phyloP scores from a whole-genome alignment of 2,329 filamentous ascomycete genomes.

The Phyllosticta citriasiana region DNA sequence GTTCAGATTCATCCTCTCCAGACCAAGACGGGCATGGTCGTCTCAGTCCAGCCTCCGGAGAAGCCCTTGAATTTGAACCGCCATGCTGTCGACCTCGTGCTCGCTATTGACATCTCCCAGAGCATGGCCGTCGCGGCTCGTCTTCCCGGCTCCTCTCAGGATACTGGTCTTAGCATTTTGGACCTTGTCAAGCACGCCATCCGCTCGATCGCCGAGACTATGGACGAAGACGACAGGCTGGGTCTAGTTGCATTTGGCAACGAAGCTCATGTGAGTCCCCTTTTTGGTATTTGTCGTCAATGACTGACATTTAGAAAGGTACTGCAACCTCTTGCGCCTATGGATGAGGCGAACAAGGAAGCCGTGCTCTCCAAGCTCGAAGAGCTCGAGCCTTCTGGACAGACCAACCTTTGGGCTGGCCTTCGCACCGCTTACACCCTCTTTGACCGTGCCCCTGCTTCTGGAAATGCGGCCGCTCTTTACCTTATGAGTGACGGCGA shows the following conservation, averaged over 20 bases:
- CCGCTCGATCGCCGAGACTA: conserved; percentile 46
- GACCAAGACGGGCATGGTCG: conserved; percentile 31
- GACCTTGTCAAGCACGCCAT: conserved; percentile 53
- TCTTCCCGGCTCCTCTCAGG: conserved; percentile 33
- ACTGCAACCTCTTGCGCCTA: background rate
- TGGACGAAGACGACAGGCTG: conserved; percentile 45
- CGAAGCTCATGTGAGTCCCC: conserved; percentile 23
- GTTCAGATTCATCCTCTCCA: conserved; percentile 8
- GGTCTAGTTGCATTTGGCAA: conserved; percentile 48
- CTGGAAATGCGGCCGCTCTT: conserved; percentile 15
- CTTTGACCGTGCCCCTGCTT: background rate
- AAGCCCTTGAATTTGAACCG: conserved; percentile 21
- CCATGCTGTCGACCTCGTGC: conserved; percentile 49
- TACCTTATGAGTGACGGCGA: conserved; percentile 40
- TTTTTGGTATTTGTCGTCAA: background rate
- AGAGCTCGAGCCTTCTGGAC: conserved; percentile 26
- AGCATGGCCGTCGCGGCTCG: conserved; percentile 45
- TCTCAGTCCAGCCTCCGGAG: conserved; percentile 39
- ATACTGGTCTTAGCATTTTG: conserved; percentile 44
- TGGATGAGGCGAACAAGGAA: conserved; percentile 33
- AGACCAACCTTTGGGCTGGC: conserved; percentile 51
- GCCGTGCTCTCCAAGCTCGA: conserved; percentile 34
- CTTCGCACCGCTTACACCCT: conserved; percentile 33
- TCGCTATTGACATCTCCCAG: conserved; percentile 51
- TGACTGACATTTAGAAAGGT: background rate